Evolutionary conservation across 495 filamentous ascomycete genomes (phyloP), one percentile per base, ranked within the genome.

Genomic region (Chaetomium tenue): DNA sequence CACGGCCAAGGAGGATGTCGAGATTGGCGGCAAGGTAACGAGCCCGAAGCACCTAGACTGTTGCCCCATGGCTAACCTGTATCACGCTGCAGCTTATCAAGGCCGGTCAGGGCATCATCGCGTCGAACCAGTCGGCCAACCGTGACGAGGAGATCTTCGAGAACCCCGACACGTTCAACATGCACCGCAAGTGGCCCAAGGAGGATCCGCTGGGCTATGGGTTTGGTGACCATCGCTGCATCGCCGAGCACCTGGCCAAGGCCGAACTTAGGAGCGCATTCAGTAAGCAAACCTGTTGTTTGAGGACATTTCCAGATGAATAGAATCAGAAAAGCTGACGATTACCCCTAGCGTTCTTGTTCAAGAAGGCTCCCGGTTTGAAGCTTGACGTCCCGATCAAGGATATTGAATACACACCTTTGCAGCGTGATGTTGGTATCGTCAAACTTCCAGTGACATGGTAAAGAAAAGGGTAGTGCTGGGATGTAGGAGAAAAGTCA

Each of bases 81-180:
- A 15, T 7, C 16, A 33, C 18, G 5, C n/a, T 16, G 20, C 46
- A 68, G 71, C 37, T 64, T 2, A 79, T 83, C 58, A 76, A 75
- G 46, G 71, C 73, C 0, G 70, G 71, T 2, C 73, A 81, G 54
- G 80, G 79, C 60, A 77, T 82, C 55, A 80, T 82, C 44, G 76
- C 77, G 6, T 76, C 79, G 6, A 81, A 78, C 39, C 69, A 74
- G 71, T 82, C 80, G 18, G 80, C 76, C 11, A 78, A 79, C 68
- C 70, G 80, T 9, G 79, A 82, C 70, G 78, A 80, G 51, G 76
- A 79, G 5, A 67, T 79, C 12, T 81, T 78, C 28, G 57, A 66
- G 11, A 59, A 77, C 22, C 69, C 80, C 0, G 74, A 79, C 54
- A 66, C 30, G 42, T 82, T 82, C 63, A 70, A 81, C 63, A 76